Percentiles rank a stretch among this genome's conserved stretches.
phyloP scores from a whole-genome alignment of 1,284 basidiomycete species.

The Amylostereum areolatum region DNA sequence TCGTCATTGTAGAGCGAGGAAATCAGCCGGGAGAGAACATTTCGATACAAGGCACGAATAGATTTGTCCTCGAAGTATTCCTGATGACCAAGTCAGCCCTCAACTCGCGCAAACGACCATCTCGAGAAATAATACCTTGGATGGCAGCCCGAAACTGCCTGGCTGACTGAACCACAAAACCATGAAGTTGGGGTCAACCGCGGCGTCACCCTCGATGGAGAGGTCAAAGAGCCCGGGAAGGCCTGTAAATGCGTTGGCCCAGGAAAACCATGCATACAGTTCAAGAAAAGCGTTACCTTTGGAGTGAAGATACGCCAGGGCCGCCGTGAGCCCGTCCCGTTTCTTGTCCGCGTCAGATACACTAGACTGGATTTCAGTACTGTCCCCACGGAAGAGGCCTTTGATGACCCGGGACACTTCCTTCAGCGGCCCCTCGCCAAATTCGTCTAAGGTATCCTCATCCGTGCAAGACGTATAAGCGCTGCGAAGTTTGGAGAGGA shows the following conservation, averaged over 20 bases:
- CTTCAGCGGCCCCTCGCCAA: slow-evolving; percentile 58
- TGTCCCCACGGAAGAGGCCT: slow-evolving; percentile 49
- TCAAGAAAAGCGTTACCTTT: slow-evolving; percentile 43
- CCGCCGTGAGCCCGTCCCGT: slow-evolving; percentile 62
- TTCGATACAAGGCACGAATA: slow-evolving; percentile 66
- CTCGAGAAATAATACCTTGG: slow-evolving; percentile 50
- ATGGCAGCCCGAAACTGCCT: slow-evolving; percentile 74
- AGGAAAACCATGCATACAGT: slow-evolving; percentile 1
- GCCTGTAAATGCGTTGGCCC: slow-evolving; percentile 33
- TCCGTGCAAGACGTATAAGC: slow-evolving; percentile 85
- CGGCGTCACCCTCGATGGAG: slow-evolving; percentile 83
- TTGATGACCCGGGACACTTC: slow-evolving; percentile 53
- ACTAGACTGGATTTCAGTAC: slow-evolving; percentile 28
- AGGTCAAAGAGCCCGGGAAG: slow-evolving; percentile 77
- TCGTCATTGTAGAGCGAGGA: slow-evolving; percentile 53
- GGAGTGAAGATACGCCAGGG: slow-evolving; percentile 84
- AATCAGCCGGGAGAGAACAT: slow-evolving; percentile 67
- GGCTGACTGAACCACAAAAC: slow-evolving; percentile 85
- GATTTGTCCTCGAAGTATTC: slow-evolving; percentile 87
- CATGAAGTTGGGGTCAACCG: slow-evolving; percentile 85
- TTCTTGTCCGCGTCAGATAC: slow-evolving; percentile 21
- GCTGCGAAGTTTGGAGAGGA: slow-evolving; percentile 75
- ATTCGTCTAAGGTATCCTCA: slow-evolving; percentile 55
- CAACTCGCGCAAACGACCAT: slow-evolving; percentile 5
- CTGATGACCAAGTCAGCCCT: slow-evolving; percentile 26